These are phyloP conservation scores for Talaromyces wortmannii DNA, from an alignment of 495 filamentous ascomycete genomes.

Conservation along the genomic window DNA sequence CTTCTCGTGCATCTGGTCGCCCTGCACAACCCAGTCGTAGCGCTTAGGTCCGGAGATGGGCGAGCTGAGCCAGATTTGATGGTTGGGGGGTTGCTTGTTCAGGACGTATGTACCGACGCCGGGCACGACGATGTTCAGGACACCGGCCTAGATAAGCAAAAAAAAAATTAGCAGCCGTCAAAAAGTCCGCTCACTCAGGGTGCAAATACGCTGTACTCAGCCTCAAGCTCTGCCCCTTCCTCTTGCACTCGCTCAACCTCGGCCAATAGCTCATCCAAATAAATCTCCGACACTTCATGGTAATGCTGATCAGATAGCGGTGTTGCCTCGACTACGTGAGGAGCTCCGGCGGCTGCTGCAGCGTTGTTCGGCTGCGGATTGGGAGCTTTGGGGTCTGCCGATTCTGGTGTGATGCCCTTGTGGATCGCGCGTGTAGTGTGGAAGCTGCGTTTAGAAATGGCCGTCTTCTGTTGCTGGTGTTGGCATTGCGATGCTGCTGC, in stretches of 20 bases:
- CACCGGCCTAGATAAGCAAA: constrained; percentile 56
- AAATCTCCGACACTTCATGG: constrained; percentile 42
- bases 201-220: constrained; percentile 48
- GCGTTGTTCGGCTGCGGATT: constrained; percentile 25
- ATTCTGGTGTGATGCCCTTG: constrained; percentile 38
- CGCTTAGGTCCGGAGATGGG: constrained; percentile 89
- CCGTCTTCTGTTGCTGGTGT: not conserved
- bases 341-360: constrained; percentile 17
- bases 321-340: constrained; percentile 33
- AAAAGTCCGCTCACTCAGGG: not conserved
- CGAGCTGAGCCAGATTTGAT: constrained; percentile 95
- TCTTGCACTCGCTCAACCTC: constrained; percentile 40
- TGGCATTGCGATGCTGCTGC: not conserved
- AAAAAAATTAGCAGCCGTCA: not conserved
- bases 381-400: constrained; percentile 30
- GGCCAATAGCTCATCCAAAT: constrained; percentile 37
- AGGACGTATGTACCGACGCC: constrained; percentile 75
- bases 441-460: constrained; percentile 14
- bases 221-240: constrained; percentile 42
- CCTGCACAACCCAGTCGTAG: constrained; percentile 73
- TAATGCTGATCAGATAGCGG: constrained; percentile 34
- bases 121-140: constrained; percentile 65
- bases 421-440: constrained; percentile 17
- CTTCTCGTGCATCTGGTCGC: constrained; percentile 67
- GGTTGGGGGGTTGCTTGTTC: constrained; percentile 97